Evolutionary conservation across 208 protist species (phyloP).

Genomic region (Acanthamoeba castellanii): DNA sequence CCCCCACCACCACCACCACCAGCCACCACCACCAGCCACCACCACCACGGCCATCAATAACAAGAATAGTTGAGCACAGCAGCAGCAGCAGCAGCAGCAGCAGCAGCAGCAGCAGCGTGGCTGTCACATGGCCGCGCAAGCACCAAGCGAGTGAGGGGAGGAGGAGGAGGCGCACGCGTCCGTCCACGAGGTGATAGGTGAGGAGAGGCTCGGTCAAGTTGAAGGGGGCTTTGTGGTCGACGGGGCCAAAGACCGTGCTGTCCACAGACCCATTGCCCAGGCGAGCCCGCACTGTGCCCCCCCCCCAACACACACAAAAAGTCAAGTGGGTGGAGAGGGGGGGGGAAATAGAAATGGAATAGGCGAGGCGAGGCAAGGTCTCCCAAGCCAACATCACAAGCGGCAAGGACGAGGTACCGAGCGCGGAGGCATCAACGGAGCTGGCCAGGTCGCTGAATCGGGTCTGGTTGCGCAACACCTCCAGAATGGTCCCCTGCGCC

Average conservation of each 20-base stretch:
- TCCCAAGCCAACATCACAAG: too few relatives aligned
- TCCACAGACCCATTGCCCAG: neutral
- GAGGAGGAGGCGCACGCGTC: neutral
- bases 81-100: neutral
- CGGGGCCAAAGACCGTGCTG: slow-evolving; percentile 7
- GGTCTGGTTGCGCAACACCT: neutral
- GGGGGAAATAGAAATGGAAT: neutral
- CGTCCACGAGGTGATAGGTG: neutral
- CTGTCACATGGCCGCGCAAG: too few relatives aligned
- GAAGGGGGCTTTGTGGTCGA: neutral
- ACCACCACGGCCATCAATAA: too few relatives aligned
- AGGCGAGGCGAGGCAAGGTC: neutral
- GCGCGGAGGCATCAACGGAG: neutral
- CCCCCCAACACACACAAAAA: too few relatives aligned
- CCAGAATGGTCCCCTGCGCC: neutral
- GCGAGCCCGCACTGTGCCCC: neutral
- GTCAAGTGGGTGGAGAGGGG: too few relatives aligned
- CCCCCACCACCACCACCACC: too few relatives aligned
- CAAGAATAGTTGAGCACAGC: neutral
- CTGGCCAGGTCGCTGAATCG: neutral
- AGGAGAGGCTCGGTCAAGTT: neutral
- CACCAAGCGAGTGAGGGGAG: neutral
- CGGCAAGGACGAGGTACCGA: neutral
- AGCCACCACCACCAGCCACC: too few relatives aligned
- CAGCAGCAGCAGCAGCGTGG: neutral